Evolutionary conservation across 2,329 filamentous ascomycete genomes (phyloP), one percentile per base, ranked within the genome.

Genomic region (Colletotrichum eremochloae): DNA sequence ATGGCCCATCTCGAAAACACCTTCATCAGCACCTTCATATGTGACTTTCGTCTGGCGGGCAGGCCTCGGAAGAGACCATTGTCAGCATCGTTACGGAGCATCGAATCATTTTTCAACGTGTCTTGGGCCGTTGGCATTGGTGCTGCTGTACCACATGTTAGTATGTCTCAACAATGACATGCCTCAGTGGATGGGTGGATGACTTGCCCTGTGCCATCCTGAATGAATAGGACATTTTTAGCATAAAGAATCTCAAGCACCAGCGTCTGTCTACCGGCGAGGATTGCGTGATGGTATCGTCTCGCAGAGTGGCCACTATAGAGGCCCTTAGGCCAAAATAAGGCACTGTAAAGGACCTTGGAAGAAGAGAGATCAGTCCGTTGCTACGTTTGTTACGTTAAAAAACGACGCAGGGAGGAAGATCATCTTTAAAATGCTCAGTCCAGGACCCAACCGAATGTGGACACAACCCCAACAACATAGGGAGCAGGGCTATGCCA

Each of bases 1-100:
- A 80, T 40, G 9, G 78, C 56, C 79, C 79, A 82, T 42, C 69
- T 36, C 9, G 69, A 63, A 6, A 72, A 20, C 31, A 72, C 69
- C 60, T 40, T 63, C 5, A 40, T 53, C 3, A 72, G 53, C 1
- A 72, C 53, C 42, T 64, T 72, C 31, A 46, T 53, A 11, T 29
- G 44, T 1, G 58, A 48, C 60, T 50, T 38, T 5, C 36, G 56
- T 2, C 11, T 60, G 9, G 65, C 48, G 3, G 69, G 69, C 2
- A 72, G 44, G 14, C 69, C 69, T n/a, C 31, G 58, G 12, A 72
- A 72, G 33, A 58, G 53, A 1, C 65, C 69, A 6, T 72, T 67
- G 36, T 72, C 65, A 9, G 58, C 56, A 18, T 64, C 61, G 31
- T 63, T 63, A 0, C 46, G 57, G 18, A 72, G 69, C 40, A 72